phyloP scores from a whole-genome alignment of 345 rosid genomes.

The Linum usitatissimum region DNA sequence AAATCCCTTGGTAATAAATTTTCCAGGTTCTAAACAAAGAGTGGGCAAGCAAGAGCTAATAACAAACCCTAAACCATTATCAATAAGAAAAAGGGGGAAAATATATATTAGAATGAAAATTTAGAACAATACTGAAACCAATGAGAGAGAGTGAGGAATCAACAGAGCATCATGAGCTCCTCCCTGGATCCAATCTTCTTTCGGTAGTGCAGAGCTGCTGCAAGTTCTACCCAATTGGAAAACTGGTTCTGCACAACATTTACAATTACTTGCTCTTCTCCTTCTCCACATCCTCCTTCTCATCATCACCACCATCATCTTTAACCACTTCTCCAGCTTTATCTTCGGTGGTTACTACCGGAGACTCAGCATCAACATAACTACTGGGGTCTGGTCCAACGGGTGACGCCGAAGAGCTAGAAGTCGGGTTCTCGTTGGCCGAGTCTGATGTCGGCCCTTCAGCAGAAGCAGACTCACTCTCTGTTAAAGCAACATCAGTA shows the following conservation, averaged over 20 bases:
- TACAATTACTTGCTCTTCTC: background rate
- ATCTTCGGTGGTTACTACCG: constrained; percentile 16
- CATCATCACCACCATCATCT: background rate
- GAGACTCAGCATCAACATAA: constrained; percentile 7
- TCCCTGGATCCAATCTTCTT: too few relatives aligned
- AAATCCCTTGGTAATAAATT: too few relatives aligned
- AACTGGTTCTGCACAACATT: background rate
- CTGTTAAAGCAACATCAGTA: constrained; percentile 6
- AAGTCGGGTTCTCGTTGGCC: constrained; percentile 10
- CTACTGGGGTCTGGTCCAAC: constrained; percentile 11
- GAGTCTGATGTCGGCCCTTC: constrained; percentile 10
- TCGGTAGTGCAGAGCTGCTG: too few relatives aligned
- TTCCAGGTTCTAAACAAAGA: too few relatives aligned
- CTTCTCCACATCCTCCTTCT: background rate
- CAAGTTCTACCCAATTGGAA: background rate
- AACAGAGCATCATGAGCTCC: too few relatives aligned
- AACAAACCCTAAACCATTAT: too few relatives aligned
- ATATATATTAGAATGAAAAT: too few relatives aligned
- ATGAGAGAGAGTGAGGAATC: too few relatives aligned
- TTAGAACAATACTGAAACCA: too few relatives aligned
- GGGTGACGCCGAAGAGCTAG: background rate
- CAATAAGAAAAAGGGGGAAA: too few relatives aligned
- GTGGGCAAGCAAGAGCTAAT: too few relatives aligned
- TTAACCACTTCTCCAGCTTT: constrained; percentile 7
- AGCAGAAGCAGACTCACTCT: constrained; percentile 7